A percentile compares a stretch with the other conserved stretches of the same genome.
phyloP scores from a whole-genome alignment of 768 basidiomycete genomes.

The Mycena epipterygia region DNA sequence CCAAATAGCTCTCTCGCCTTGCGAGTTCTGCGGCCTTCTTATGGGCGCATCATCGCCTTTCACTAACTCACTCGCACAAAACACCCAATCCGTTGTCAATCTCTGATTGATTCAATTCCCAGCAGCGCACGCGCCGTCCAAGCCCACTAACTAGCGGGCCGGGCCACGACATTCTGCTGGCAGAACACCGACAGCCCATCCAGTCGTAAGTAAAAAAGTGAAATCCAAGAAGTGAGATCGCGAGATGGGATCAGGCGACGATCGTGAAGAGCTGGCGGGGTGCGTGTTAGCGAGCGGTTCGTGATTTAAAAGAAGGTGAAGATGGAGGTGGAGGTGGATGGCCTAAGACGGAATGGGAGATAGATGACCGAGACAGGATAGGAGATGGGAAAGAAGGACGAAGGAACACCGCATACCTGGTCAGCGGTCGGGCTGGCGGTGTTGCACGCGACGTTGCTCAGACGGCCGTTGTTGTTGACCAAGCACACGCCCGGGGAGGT shows the following conservation, averaged over 20 bases:
- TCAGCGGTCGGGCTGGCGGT: slow-evolving; percentile 18
- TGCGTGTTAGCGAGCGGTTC: too few species aligned
- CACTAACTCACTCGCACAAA: not conserved
- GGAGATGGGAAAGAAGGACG: not conserved
- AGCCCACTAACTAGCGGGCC: not conserved
- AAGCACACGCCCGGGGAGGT: slow-evolving; percentile 28
- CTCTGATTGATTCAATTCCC: slow-evolving; percentile 26
- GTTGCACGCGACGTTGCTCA: slow-evolving; percentile 26
- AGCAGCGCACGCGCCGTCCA: slow-evolving; percentile 30
- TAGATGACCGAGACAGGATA: not conserved
- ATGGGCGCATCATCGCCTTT: too few species aligned
- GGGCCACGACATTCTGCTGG: not conserved
- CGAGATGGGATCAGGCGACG: slow-evolving; percentile 14
- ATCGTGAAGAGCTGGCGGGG: slow-evolving; percentile 33
- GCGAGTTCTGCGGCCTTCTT: too few species aligned
- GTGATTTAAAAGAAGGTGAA: too few species aligned
- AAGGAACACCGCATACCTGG: slow-evolving; percentile 22
- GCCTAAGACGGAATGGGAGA: too few species aligned
- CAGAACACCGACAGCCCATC: not conserved
- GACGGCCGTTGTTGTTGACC: slow-evolving; percentile 29
- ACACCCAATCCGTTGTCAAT: slow-evolving; percentile 25
- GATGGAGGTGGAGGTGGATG: too few species aligned
- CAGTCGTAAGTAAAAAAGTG: not conserved
- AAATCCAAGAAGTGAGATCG: not conserved
- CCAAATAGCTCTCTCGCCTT: too few species aligned